Percentiles rank a stretch among this genome's conserved stretches.
Evolutionary conservation across 140 eudicot species (phyloP).

Genomic region (Bidens hawaiensis): DNA sequence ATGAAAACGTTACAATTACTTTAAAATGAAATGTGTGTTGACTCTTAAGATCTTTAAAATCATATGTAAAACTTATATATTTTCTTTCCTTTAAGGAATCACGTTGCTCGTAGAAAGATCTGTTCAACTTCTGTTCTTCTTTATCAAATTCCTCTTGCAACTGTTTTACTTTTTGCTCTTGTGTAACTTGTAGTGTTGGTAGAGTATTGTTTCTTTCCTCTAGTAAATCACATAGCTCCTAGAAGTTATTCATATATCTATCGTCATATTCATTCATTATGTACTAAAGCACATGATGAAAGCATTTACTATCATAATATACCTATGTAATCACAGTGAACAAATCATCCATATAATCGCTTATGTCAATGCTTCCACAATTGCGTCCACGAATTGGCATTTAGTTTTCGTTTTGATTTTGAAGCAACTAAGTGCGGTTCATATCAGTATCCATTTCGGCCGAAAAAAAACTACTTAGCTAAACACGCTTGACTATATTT

Average conservation of each 20-base stretch:
- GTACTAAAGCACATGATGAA: conserved; percentile 24
- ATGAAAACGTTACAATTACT: too few relatives aligned
- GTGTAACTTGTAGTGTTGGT: conserved; percentile 44
- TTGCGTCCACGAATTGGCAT: too few relatives aligned
- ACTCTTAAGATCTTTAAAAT: not conserved
- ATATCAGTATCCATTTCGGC: too few relatives aligned
- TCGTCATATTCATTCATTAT: conserved; percentile 45
- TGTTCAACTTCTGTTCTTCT: conserved; percentile 69
- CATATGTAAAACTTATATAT: conserved; percentile 47
- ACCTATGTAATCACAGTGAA: not conserved
- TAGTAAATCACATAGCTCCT: conserved; percentile 71
- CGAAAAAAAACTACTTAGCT: too few relatives aligned
- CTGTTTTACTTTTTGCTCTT: conserved; percentile 58
- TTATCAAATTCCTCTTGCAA: conserved; percentile 58
- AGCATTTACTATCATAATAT: not conserved
- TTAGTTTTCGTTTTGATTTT: too few relatives aligned
- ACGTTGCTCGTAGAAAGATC: conserved; percentile 57
- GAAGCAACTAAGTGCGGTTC: too few relatives aligned
- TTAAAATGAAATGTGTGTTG: not conserved
- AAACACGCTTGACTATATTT: too few relatives aligned
- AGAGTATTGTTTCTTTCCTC: conserved; percentile 68
- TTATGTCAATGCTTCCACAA: too few relatives aligned
- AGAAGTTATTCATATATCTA: conserved; percentile 49
- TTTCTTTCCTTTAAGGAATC: conserved; percentile 50
- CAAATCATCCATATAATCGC: conserved; percentile 8